Evolutionary conservation across 768 basidiomycete genomes (phyloP).

Genomic region (Tylopilus balloui): DNA sequence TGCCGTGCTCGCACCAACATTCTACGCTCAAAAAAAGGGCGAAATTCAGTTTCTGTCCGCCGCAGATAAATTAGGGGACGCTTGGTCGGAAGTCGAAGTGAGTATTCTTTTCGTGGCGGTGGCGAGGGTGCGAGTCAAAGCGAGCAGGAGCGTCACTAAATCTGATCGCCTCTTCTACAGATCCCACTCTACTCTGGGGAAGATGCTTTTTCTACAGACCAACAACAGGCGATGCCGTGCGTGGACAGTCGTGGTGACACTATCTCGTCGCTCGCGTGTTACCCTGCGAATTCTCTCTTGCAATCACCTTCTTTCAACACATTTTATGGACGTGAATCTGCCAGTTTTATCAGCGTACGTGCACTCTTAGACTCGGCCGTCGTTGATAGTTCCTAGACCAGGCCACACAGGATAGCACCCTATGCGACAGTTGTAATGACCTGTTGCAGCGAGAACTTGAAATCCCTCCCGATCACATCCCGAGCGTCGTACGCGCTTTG

Average conservation of each 20-base stretch:
- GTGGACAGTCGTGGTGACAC: background rate
- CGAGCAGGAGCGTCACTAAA: constrained; percentile 1
- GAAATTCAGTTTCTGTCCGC: background rate
- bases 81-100: constrained; percentile 4
- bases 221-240: background rate
- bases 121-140: background rate
- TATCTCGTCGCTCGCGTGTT: background rate
- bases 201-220: background rate
- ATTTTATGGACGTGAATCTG: constrained; percentile 4
- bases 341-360: constrained; percentile 13
- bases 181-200: background rate
- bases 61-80: background rate
- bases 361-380: background rate
- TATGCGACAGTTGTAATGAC: constrained; percentile 12
- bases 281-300: background rate
- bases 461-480: constrained; percentile 20
- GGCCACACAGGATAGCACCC: constrained; percentile 9
- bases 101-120: background rate
- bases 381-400: background rate
- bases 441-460: constrained; percentile 14
- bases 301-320: background rate
- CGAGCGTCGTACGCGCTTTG: constrained; percentile 21
- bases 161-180: background rate
- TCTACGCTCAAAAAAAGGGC: background rate
- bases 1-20: background rate